Evolutionary conservation across 2,329 filamentous ascomycete genomes (phyloP), one percentile per base, ranked within the genome.

Genomic region (Chaetomium sp.): DNA sequence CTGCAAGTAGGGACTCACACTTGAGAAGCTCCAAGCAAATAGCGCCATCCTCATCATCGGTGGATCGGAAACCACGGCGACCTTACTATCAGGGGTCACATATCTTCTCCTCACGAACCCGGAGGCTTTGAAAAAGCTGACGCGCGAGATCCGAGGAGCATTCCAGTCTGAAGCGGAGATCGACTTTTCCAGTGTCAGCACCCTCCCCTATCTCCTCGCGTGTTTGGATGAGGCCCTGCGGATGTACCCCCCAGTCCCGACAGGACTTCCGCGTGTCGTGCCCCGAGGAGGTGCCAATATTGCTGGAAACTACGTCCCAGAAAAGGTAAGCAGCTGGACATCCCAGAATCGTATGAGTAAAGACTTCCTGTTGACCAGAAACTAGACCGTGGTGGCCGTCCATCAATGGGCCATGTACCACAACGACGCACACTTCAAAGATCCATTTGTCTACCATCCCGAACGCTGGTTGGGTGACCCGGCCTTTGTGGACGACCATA

Each of bases 61-160:
- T 5, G 77, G 78, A 4, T 75, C 74, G 3, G 78, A 80, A 61
- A 81, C 78, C 5, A 79, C 76, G 0, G 74, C 77, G 0, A 78
- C 76, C 0, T 65, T 75, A 2, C 67, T 79, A 12, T 65, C 69
- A 58, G 63, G 74, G 60, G 61, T 68, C 58, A 60, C 67, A 0
- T 79, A 70, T 56, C 64, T 74, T 4, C 65, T 79, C 7, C 62
- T 75, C 2, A 68, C 65, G 4, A 66, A 76, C 53, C 71, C 69
- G 0, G 60, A 67, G 1, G 65, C 67, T 0, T 60, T 76, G 49
- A 57, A 64, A 1, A 71, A 68, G 36, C 66, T 80, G 3, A 66
- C 65, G 3, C 58, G 65, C 0, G 77, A 79, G 57, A 65, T 79
- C 4, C 69, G 75, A 3, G 54, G 59, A 3, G 54, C 68, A 0